These are phyloP conservation scores for Micractinium conductrix DNA, from an alignment of 139 green algal genomes.

Conservation along the genomic window DNA sequence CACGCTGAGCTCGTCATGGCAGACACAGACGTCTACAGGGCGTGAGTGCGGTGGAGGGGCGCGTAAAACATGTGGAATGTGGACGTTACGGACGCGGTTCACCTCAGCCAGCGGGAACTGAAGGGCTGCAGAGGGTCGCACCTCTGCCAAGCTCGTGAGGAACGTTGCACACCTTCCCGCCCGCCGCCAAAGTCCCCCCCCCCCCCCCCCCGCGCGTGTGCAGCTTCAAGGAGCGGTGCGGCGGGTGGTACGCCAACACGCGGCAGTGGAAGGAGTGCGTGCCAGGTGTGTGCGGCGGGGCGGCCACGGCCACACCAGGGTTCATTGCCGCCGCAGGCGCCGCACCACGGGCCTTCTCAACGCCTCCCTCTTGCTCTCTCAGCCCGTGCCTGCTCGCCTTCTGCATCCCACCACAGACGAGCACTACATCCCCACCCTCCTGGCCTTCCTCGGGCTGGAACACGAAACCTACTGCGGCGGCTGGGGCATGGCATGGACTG, in stretches of 20 bases:
- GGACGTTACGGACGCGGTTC: no score
- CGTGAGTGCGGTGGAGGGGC: not conserved
- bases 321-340: no score
- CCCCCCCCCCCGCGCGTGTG: not conserved
- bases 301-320: no score
- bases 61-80: no score
- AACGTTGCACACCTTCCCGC: no score
- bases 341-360: not conserved
- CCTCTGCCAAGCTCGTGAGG: no score
- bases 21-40: slow-evolving; percentile 20
- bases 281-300: not conserved
- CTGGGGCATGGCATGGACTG: slow-evolving; percentile 16
- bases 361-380: not conserved
- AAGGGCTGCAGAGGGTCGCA: no score
- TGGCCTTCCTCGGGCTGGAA: slow-evolving; percentile 25
- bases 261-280: slow-evolving; percentile 9
- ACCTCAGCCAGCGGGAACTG: no score
- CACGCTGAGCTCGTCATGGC: slow-evolving; percentile 33
- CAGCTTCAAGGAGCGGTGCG: slow-evolving; percentile 23
- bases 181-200: no score
- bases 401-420: not conserved
- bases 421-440: slow-evolving; percentile 48
- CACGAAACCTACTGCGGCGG: slow-evolving; percentile 38
- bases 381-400: not conserved
- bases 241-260: not conserved